Conservation (phyloP, 176 grass and related monocot genomes). For the Bonia amplexicaulis region DNA sequence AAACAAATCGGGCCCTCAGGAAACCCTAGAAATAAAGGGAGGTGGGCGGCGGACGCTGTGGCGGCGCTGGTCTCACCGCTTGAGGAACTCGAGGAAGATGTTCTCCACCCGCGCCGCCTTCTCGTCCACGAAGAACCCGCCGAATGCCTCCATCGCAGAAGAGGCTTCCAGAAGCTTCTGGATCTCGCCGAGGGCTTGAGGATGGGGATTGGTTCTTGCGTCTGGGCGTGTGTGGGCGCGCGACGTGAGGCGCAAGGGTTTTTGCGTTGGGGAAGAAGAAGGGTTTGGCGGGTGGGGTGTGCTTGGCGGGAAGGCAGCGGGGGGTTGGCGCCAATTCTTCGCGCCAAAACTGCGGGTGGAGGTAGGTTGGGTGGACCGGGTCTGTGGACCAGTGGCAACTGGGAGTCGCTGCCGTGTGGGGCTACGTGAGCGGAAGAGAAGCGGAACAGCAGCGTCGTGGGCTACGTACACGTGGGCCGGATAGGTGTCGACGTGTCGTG, state of each 20-base stretch:
- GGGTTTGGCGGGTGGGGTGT: not conserved
- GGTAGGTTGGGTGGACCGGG: not conserved
- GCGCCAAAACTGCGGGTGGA: constrained; percentile 22
- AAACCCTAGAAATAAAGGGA: constrained; percentile 2
- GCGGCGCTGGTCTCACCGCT: constrained; percentile 39
- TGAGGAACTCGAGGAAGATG: constrained; percentile 98
- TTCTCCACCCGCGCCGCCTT: constrained; percentile 90
- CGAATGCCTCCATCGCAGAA: constrained; percentile 69
- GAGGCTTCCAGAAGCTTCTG: not conserved
- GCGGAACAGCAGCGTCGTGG: not conserved
- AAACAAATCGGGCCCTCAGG: not conserved
- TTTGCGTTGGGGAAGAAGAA: constrained; percentile 18
- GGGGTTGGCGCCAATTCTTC: constrained; percentile 48
- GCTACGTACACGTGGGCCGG: not conserved
- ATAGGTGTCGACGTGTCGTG: too few species aligned
- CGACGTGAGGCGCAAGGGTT: not conserved
- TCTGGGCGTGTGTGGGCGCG: not conserved
- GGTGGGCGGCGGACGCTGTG: not conserved
- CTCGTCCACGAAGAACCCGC: constrained; percentile 90
- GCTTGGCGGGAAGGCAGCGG: constrained; percentile 42
- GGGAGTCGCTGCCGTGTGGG: not conserved
- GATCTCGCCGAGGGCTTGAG: not conserved
- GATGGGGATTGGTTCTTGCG: not conserved
- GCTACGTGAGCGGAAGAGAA: not conserved
- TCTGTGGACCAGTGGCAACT: not conserved